phyloP scores from a whole-genome alignment of 805 yeast genomes.

The Candida nanaspora region DNA sequence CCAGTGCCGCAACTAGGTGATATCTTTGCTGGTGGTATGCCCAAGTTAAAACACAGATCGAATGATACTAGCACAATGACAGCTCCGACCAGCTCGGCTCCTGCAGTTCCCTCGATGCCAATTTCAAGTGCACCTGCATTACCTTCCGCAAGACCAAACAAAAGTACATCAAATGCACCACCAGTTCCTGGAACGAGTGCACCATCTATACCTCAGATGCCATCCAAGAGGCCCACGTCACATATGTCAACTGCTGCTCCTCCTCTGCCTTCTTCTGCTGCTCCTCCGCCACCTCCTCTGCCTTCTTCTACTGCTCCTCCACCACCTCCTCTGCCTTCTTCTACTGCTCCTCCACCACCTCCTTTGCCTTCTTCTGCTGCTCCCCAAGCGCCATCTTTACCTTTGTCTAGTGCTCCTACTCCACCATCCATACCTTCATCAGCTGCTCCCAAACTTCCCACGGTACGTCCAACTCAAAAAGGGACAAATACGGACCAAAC shows the following conservation, averaged over 20 bases:
- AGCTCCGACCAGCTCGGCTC: slow-evolving; percentile 9
- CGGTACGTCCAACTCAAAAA: neutral
- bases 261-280: neutral
- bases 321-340: slow-evolving; percentile 16
- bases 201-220: slow-evolving; percentile 15
- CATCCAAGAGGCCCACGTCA: slow-evolving; percentile 11
- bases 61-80: slow-evolving; percentile 14
- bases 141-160: slow-evolving; percentile 1
- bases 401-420: slow-evolving; percentile 9
- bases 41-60: slow-evolving; percentile 53
- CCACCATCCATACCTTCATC: slow-evolving; percentile 7
- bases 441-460: slow-evolving; percentile 7
- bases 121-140: slow-evolving; percentile 9
- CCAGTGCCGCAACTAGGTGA: slow-evolving; percentile 52
- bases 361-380: slow-evolving; percentile 13
- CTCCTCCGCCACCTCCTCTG: slow-evolving; percentile 4
- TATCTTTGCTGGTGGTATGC: slow-evolving; percentile 74
- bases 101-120: slow-evolving; percentile 17
- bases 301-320: slow-evolving; percentile 5
- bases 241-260: slow-evolving; percentile 9
- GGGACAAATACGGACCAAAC: neutral
- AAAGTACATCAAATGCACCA: slow-evolving; percentile 7
- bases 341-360: slow-evolving; percentile 16
- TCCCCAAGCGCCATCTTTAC: slow-evolving; percentile 6
- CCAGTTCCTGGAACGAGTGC: slow-evolving; percentile 16